phyloP scores from a whole-genome alignment of 768 basidiomycete genomes.

The Dacryopinax primogenitus region DNA sequence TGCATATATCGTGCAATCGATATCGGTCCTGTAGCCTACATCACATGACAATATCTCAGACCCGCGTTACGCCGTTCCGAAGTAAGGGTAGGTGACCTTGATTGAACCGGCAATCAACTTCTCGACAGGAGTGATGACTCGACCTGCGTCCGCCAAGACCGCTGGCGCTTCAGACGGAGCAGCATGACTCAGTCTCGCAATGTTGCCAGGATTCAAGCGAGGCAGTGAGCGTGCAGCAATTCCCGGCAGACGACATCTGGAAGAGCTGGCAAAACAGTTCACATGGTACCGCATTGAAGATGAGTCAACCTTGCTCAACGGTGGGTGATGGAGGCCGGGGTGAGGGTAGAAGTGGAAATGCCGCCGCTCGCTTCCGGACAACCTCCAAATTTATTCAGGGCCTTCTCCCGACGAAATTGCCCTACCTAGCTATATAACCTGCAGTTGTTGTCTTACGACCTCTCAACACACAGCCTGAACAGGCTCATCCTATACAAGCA shows the following conservation, averaged over 20 bases:
- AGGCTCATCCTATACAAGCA: neutral
- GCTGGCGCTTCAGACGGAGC: neutral
- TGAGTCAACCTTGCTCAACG: constrained; percentile 7
- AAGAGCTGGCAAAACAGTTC: neutral
- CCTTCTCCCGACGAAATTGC: neutral
- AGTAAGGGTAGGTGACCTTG: constrained; percentile 36
- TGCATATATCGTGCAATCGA: constrained; percentile 85
- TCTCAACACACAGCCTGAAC: neutral
- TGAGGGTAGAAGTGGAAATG: neutral
- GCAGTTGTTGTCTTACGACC: neutral
- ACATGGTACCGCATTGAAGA: constrained; percentile 1
- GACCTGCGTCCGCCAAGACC: neutral
- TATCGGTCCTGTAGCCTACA: constrained; percentile 75
- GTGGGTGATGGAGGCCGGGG: neutral
- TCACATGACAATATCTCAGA: neutral
- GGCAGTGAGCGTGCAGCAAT: neutral
- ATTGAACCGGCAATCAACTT: constrained; percentile 57
- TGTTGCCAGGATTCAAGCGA: neutral
- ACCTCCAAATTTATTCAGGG: constrained; percentile 2
- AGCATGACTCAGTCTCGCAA: neutral
- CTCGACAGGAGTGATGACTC: constrained; percentile 33
- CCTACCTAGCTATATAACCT: neutral
- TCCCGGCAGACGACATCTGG: neutral
- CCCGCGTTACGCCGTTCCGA: neutral
- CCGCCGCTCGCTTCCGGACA: neutral